Percentiles rank a stretch among this genome's conserved stretches.
phyloP scores from a whole-genome alignment of 345 rosid species.

The Atalantia buxifolia region DNA sequence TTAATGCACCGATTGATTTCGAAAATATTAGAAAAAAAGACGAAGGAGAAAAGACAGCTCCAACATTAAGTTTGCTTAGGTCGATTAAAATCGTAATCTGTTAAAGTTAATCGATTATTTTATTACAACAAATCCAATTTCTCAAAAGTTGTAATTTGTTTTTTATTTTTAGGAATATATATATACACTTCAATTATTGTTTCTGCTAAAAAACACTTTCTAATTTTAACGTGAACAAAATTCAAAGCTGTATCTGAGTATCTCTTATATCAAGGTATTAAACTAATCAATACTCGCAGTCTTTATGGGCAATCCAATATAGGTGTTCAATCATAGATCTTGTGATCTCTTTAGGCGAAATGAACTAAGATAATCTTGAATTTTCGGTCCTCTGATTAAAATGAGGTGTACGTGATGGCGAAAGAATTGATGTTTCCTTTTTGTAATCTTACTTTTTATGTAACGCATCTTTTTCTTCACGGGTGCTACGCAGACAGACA shows the following conservation, averaged over 20 bases:
- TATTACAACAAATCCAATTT: not conserved
- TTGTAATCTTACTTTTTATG: not conserved
- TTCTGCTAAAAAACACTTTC: too few species aligned
- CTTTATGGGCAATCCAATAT: too few species aligned
- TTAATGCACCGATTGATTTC: not conserved
- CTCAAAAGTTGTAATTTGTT: not conserved
- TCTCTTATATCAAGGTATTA: too few species aligned
- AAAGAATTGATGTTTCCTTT: not conserved
- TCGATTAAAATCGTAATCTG: not conserved
- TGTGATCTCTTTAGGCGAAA: not conserved
- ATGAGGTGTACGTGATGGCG: not conserved
- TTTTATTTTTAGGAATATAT: too few species aligned
- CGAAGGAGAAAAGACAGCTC: too few species aligned
- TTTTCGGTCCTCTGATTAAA: not conserved
- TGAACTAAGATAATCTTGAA: not conserved
- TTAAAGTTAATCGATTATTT: not conserved
- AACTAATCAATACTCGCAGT: too few species aligned
- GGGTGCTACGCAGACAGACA: not conserved
- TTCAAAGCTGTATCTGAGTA: too few species aligned
- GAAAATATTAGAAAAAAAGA: too few species aligned
- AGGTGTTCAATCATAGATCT: not conserved
- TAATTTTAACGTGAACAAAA: too few species aligned
- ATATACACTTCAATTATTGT: too few species aligned
- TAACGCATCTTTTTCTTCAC: not conserved
- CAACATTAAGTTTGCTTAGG: too few species aligned